Evolutionary conservation across 495 filamentous ascomycete species (phyloP), one percentile per base, ranked within the genome.

Genomic region (Aspergillus homomorphus): DNA sequence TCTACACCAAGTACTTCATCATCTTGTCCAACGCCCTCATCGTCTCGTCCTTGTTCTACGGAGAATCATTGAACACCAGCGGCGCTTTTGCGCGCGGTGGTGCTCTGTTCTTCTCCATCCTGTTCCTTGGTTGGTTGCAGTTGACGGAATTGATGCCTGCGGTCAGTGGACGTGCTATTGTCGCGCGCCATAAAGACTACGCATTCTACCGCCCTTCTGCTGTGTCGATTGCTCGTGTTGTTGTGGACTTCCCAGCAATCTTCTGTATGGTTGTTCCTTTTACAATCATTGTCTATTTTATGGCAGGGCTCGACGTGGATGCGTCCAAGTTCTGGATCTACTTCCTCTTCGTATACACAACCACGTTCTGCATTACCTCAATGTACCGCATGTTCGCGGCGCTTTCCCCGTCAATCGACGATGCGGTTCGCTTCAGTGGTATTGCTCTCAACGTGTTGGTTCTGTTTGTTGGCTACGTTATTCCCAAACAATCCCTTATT

Each of bases 141-240:
- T 69, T 91, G 44, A 82, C 85, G 1, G 88, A 91, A 67, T 71
- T 89, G 54, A 87, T 86, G 77, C 84, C 84, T 33, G 86, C 89
- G 46, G 82, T 89, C 9, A 74, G 77, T 46, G 87, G 87, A 4
- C 75, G 87, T 56, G 73, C 68, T 10, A 84, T 90, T n/a, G 79
- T 89, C 19, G 76, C 80, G 14, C 75, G 85, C 22, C 87, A 90
- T 63, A 81, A 83, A 46, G 83, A 87, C 41, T 92, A 89, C 59
- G 88, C 87, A n/a, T 90, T 92, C 71, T 89, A 90, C 67, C 82
- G 87, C 41, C 89, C 89, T 0, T 88, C 87, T 48, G 89, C 89
- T 44, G 85, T 90, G 48, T 73, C 75, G 1, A 80, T 92, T 48
- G 87, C 86, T 14, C 81, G 87, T 49, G 82, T 90, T 12, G 69